These are phyloP conservation scores for Parietichytrium sp. DNA, from an alignment of 108 stramenopile genomes.

Conservation along the genomic window DNA sequence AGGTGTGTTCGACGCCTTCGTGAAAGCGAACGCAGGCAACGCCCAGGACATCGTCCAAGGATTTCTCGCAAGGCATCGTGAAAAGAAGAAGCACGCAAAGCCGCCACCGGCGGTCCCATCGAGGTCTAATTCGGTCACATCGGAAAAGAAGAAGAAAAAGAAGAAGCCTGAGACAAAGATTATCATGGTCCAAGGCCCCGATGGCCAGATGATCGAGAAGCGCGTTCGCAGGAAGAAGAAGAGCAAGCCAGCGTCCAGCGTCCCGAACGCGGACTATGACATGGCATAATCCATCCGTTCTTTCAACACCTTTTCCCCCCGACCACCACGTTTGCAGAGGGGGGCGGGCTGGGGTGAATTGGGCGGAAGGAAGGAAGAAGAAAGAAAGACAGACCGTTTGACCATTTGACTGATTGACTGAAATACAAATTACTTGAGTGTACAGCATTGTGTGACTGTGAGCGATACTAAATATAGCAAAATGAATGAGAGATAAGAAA, in stretches of 20 bases:
- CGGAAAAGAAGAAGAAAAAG: not conserved
- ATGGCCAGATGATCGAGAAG: not conserved
- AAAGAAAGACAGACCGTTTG: too few relatives aligned
- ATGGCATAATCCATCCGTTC: slow-evolving; percentile 39
- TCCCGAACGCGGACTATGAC: slow-evolving; percentile 34
- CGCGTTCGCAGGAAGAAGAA: slow-evolving; percentile 26
- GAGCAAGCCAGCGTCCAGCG: slow-evolving; percentile 3
- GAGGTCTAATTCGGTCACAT: not conserved
- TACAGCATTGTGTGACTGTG: too few relatives aligned
- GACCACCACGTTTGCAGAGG: too few relatives aligned
- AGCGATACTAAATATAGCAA: too few relatives aligned
- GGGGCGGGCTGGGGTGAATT: too few relatives aligned
- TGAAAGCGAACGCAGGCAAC: not conserved
- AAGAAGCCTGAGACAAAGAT: slow-evolving; percentile 36
- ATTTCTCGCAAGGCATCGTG: too few relatives aligned
- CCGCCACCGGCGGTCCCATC: not conserved
- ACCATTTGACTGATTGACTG: too few relatives aligned
- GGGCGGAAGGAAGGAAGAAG: too few relatives aligned
- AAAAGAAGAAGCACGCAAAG: not conserved
- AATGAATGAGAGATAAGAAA: too few relatives aligned
- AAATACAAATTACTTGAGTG: too few relatives aligned
- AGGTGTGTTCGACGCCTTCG: slow-evolving; percentile 1
- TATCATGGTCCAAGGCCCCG: not conserved
- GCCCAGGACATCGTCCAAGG: slow-evolving; percentile 31
- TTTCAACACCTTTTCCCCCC: too few relatives aligned